Evolutionary conservation across 1,139 yeast genomes (phyloP).

Genomic region (Sugiyamaella japonica): DNA sequence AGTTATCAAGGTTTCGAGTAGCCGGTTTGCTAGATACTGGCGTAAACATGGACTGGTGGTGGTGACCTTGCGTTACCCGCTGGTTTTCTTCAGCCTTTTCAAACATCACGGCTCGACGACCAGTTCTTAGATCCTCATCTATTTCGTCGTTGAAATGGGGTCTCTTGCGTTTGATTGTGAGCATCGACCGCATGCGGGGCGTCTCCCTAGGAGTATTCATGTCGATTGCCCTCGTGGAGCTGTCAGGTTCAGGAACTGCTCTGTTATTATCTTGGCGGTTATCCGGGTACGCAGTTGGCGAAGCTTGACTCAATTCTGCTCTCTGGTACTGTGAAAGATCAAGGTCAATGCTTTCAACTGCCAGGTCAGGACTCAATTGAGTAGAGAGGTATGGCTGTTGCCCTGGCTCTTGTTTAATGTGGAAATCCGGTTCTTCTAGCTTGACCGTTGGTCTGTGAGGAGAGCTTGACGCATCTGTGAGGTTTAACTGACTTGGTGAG

Average conservation of each 20-base stretch:
- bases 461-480: background rate
- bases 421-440: background rate
- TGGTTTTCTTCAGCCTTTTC: constrained; percentile 11
- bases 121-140: constrained; percentile 25
- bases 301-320: constrained; percentile 5
- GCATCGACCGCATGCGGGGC: background rate
- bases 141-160: constrained; percentile 24
- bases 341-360: constrained; percentile 18
- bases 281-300: background rate
- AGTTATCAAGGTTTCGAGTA: constrained; percentile 11
- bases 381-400: background rate
- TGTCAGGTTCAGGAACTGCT: background rate
- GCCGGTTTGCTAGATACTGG: constrained; percentile 11
- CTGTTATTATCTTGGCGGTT: background rate
- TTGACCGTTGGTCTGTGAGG: background rate
- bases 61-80: background rate
- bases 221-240: background rate
- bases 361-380: constrained; percentile 14
- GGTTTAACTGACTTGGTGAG: background rate
- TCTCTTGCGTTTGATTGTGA: constrained; percentile 8
- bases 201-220: background rate
- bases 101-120: constrained; percentile 22
- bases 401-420: background rate
- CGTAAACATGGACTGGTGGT: constrained; percentile 2
- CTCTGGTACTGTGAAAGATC: constrained; percentile 15